Percentiles rank a stretch among this genome's conserved stretches.
Conservation (phyloP, 148 eudicot species). For the Drosera capensis region DNA sequence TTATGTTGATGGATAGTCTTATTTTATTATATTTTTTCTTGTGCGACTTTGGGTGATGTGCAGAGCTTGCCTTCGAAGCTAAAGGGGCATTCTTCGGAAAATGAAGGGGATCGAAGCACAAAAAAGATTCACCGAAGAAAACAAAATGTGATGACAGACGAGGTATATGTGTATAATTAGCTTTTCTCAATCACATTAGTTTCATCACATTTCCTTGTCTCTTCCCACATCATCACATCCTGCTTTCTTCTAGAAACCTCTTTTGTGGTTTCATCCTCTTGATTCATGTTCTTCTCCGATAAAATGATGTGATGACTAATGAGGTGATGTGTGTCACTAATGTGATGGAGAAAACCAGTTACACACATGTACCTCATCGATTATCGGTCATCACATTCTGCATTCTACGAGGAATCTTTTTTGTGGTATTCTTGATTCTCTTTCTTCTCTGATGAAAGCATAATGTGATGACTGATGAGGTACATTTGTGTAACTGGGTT, state of each 20-base stretch:
- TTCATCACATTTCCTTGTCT: background rate
- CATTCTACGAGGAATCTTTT: too few relatives aligned
- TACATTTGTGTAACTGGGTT: conserved; percentile 7
- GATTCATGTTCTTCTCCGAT: too few relatives aligned
- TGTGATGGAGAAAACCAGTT: too few relatives aligned
- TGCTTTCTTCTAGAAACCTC: too few relatives aligned
- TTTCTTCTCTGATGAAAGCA: too few relatives aligned
- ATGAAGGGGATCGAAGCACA: conserved; percentile 15
- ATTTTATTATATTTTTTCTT: conserved; percentile 1
- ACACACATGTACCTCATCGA: too few relatives aligned
- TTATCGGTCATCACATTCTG: too few relatives aligned
- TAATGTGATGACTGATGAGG: conserved; percentile 24
- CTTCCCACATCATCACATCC: too few relatives aligned
- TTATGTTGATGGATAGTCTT: background rate
- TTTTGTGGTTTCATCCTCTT: too few relatives aligned
- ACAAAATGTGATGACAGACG: conserved; percentile 21
- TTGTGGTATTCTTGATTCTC: too few relatives aligned
- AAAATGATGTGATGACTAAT: too few relatives aligned
- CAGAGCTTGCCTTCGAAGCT: conserved; percentile 14
- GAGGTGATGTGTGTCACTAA: too few relatives aligned
- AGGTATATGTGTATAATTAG: conserved; percentile 16
- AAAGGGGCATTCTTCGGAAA: conserved; percentile 9
- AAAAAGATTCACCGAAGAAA: conserved; percentile 21
- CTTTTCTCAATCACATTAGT: background rate
- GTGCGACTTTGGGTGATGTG: conserved; percentile 2